phyloP scores from a whole-genome alignment of 1,284 basidiomycete species.

The Microbotryum saponariae region DNA sequence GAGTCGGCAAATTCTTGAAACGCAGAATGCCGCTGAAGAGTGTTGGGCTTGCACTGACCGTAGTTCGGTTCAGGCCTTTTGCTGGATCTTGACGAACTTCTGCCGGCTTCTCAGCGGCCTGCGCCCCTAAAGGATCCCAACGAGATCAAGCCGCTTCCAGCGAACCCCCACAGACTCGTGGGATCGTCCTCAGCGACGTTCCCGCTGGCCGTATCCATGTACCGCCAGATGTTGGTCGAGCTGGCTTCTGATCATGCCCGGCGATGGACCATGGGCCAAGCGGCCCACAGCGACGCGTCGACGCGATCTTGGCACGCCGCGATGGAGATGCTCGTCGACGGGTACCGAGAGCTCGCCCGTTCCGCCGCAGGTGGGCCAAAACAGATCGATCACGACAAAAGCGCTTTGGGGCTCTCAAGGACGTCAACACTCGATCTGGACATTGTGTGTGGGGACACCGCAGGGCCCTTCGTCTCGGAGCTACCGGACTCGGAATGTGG shows the following conservation, averaged over 20 bases:
- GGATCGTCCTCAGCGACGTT: slow-evolving; percentile 38
- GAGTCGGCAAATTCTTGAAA: neutral
- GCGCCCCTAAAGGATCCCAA: slow-evolving; percentile 33
- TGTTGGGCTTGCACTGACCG: too few species aligned
- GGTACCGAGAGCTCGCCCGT: slow-evolving; percentile 44
- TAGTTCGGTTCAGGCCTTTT: slow-evolving; percentile 11
- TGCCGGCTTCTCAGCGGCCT: neutral
- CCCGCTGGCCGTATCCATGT: slow-evolving; percentile 41
- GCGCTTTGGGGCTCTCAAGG: neutral
- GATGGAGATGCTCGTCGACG: slow-evolving; percentile 50
- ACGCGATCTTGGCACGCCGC: slow-evolving; percentile 50
- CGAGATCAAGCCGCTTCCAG: slow-evolving; percentile 35
- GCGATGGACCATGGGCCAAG: slow-evolving; percentile 44
- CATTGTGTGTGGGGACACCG: slow-evolving; percentile 9
- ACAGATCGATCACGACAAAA: neutral
- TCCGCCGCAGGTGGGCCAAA: slow-evolving; percentile 5
- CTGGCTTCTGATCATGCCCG: slow-evolving; percentile 40
- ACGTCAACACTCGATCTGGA: slow-evolving; percentile 25
- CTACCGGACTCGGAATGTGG: neutral
- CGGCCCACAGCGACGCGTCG: slow-evolving; percentile 41
- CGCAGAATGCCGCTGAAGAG: too few species aligned
- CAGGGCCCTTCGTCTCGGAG: slow-evolving; percentile 1
- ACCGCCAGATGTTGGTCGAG: slow-evolving; percentile 45
- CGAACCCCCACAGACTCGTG: slow-evolving; percentile 24
- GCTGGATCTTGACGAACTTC: slow-evolving; percentile 23